phyloP scores from a whole-genome alignment of 495 filamentous ascomycete species.

The Trichoderma reesei region DNA sequence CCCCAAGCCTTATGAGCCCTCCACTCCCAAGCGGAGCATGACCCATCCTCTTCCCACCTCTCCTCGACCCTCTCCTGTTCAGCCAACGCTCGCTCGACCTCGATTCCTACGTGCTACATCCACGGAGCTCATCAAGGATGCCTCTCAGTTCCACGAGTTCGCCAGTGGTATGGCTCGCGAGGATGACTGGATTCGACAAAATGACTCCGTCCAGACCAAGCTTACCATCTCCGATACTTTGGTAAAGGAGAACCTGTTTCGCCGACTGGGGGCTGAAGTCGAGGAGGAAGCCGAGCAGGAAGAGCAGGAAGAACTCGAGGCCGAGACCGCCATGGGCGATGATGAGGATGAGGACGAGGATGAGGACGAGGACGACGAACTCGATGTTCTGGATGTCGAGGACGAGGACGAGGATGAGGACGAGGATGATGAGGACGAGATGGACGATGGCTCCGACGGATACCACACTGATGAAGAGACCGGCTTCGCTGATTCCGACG shows the following conservation, averaged over 20 bases:
- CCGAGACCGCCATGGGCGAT: conserved; percentile 44
- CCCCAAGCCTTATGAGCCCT: conserved; percentile 27
- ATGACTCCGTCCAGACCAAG: conserved; percentile 40
- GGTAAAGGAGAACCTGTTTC: conserved; percentile 79
- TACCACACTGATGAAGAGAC: conserved; percentile 95
- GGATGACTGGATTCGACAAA: conserved; percentile 75
- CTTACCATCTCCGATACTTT: conserved; percentile 85
- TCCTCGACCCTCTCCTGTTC: conserved; percentile 26
- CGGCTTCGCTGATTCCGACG: conserved; percentile 81
- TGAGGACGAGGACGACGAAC: conserved; percentile 42
- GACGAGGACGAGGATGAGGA: conserved; percentile 40
- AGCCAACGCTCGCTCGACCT: conserved; percentile 10
- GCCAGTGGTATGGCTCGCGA: conserved; percentile 69
- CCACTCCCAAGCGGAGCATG: conserved; percentile 28
- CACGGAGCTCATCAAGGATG: conserved; percentile 52
- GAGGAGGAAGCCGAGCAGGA: conserved; percentile 77
- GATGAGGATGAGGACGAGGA: conserved; percentile 34
- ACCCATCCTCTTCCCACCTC: conserved; percentile 30
- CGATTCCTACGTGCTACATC: conserved; percentile 41
- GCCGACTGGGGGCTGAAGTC: conserved; percentile 78
- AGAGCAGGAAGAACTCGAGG: conserved; percentile 54
- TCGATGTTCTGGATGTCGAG: conserved; percentile 30
- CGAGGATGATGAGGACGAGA: conserved; percentile 31
- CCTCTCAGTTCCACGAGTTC: conserved; percentile 84
- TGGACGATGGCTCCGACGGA: conserved; percentile 53